Evolutionary conservation across 2,329 filamentous ascomycete species (phyloP), one percentile per base, ranked within the genome.

Genomic region (Dothidotthia symphoricarpi): DNA sequence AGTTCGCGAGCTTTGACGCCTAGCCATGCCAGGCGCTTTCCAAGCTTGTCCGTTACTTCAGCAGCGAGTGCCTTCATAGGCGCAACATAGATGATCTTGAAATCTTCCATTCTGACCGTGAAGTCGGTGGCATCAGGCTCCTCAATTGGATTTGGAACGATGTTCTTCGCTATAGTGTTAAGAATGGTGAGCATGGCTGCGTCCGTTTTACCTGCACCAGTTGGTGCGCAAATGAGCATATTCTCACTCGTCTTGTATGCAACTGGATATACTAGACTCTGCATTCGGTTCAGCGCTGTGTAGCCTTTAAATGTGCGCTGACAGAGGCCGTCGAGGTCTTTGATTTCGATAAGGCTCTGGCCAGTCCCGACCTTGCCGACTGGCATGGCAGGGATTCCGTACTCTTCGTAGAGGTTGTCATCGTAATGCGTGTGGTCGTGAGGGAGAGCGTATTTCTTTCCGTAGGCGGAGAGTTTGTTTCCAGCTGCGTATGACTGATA

Each of bases 21-120:
- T 5, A 98, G 78, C 94, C 94, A 98, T 2, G 88, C 85, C 3
- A 98, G 78, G 16, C 91, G 83, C 65, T 88, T 95, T 31, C 89
- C 86, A 3, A 98, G 75, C 70, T 98, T 98, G 24, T 90, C 88
- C 0, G 93, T 97, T 27, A 98, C 86, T 69, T 98, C 93, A 6
- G 94, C 93, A 4, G 94, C 94, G 13, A 98, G 75, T 1, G 93
- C 94, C 68, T 98, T 98, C 94, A 98, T 98, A 0, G 93, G 94
- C 1, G 94, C 93, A 27, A 98, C 93, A 55, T 98, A 98, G 39
- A 98, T 89, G 55, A 98, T 91, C 69, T 98, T 97, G 77, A 97
- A 96, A 55, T 95, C 88, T 35, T 95, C 86, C 0, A 81, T 72
- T 41, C 85, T 77, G n/a, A 95, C 86, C 1, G 78, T 79, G 60